These are phyloP conservation scores for Mytilinidion resinicola DNA, from an alignment of 495 filamentous ascomycete species.

Conservation along the genomic window DNA sequence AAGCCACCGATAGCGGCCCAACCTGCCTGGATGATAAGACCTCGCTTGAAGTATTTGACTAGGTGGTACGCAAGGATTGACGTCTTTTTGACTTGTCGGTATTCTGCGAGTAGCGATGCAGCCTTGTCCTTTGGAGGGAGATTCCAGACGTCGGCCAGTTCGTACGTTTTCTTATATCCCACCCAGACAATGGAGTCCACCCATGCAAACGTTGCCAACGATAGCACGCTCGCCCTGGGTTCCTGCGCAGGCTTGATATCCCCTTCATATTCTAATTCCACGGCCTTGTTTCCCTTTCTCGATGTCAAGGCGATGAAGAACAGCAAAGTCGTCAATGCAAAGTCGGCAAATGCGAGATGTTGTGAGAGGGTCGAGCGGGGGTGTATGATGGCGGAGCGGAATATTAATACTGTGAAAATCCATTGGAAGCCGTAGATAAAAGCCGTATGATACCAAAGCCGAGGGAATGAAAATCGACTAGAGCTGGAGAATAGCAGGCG, in stretches of 20 bases:
- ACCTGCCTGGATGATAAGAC: slow-evolving; percentile 66
- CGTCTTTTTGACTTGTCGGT: slow-evolving; percentile 80
- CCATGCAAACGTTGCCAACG: slow-evolving; percentile 84
- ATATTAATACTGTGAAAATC: slow-evolving; percentile 65
- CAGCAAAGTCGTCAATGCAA: slow-evolving; percentile 65
- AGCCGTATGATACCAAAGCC: slow-evolving; percentile 90
- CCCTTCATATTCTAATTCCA: slow-evolving; percentile 79
- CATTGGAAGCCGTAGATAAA: slow-evolving; percentile 79
- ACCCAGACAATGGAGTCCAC: slow-evolving; percentile 82
- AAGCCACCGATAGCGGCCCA: slow-evolving; percentile 75
- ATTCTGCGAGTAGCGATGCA: slow-evolving; percentile 66
- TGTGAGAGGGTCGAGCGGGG: slow-evolving; percentile 56
- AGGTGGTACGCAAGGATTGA: slow-evolving; percentile 74
- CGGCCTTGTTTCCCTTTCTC: slow-evolving; percentile 84
- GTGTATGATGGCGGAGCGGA: slow-evolving; percentile 82
- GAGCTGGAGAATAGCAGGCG: slow-evolving; percentile 67
- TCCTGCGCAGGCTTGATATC: slow-evolving; percentile 79
- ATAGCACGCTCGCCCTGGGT: slow-evolving; percentile 79
- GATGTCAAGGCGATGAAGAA: slow-evolving; percentile 69
- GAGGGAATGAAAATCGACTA: slow-evolving; percentile 55
- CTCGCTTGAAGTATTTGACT: slow-evolving; percentile 70
- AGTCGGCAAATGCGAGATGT: slow-evolving; percentile 60
- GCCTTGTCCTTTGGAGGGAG: slow-evolving; percentile 82
- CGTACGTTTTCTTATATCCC: slow-evolving; percentile 82
- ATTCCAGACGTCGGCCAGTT: slow-evolving; percentile 86